Percentiles rank a stretch among this genome's conserved stretches.
Conservation (phyloP, 495 filamentous ascomycete genomes). For the Tuber melanosporum region DNA sequence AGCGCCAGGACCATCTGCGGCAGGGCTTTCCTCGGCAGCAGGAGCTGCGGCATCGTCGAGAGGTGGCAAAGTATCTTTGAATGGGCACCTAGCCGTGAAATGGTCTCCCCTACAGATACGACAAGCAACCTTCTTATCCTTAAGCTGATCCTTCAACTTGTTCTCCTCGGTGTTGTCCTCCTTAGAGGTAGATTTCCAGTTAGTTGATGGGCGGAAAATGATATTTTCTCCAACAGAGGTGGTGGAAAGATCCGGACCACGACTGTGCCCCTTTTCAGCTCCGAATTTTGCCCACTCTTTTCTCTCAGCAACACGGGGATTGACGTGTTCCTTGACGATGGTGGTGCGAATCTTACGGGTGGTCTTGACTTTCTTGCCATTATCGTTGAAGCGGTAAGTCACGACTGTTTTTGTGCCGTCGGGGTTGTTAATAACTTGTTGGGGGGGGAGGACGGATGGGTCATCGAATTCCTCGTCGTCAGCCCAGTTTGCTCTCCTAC, state of each 20-base stretch:
- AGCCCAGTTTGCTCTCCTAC: slow-evolving; percentile 68
- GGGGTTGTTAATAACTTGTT: slow-evolving; percentile 85
- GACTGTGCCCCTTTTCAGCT: slow-evolving; percentile 63
- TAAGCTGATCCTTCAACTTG: slow-evolving; percentile 83
- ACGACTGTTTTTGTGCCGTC: slow-evolving; percentile 95
- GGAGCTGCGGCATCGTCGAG: slow-evolving; percentile 54
- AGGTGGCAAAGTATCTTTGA: slow-evolving; percentile 75
- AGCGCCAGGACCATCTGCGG: slow-evolving; percentile 44
- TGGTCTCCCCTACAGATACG: slow-evolving; percentile 97
- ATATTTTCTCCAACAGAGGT: slow-evolving; percentile 96
- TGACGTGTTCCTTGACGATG: slow-evolving; percentile 81
- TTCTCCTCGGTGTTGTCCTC: slow-evolving; percentile 71
- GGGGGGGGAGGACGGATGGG: slow-evolving; percentile 69
- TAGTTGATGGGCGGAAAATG: slow-evolving; percentile 78
- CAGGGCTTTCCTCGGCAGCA: slow-evolving; percentile 50
- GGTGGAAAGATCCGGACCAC: slow-evolving; percentile 70
- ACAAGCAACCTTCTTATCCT: slow-evolving; percentile 99
- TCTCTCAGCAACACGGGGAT: slow-evolving; percentile 91
- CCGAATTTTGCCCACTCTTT: slow-evolving; percentile 91
- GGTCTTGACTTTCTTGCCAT: slow-evolving; percentile 91
- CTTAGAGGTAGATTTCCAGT: slow-evolving; percentile 83
- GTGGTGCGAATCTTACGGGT: slow-evolving; percentile 89
- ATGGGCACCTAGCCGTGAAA: slow-evolving; percentile 86
- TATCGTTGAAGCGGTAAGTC: slow-evolving; percentile 83
- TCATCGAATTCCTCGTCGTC: slow-evolving; percentile 92